Base-by-base conservation (phyloP, 345 rosid species). In the Heritiera littoralis region DNA sequence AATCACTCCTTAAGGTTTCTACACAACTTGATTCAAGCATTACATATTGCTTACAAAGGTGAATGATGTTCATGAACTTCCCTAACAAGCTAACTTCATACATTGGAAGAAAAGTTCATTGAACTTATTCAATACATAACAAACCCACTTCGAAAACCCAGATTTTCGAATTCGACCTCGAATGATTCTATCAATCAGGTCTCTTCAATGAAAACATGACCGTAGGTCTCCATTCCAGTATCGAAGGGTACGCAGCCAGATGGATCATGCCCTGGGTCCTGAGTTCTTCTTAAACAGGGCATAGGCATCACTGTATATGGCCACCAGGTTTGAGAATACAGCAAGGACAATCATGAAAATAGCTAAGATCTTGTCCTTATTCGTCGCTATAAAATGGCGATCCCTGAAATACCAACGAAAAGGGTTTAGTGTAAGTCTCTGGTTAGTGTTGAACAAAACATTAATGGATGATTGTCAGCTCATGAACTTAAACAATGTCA, bases 281-380 rank as follows among this genome's bases (percentile, higher is more conserved):
- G 72, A 18, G 35, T 77, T 82, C 74, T 77, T 86, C 81, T 81
- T 86, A 58, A 91, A 76, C 68, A 91, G 81, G 0, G 91, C 88
- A 71, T 89, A 88, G 11, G 91, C 92, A 55, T 93, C 98, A 40
- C 93, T 90, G 64, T 89, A 95, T 79, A 95, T 89, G 78, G 99
- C 99, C 66, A 95, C 85, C 40, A 52, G 46, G 74, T 90, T 92
- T 43, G 98, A 88, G 77, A 93, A 85, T 8, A 93, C 98, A 0
- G 96, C 94, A 72, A 95, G 90, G 46, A 90, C 86, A 32, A 94
- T 88, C 97, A 96, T 92, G 86, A 89, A 85, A 17, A 82, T 45
- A 58, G 90, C 82, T 60, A 92, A 71, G 17, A 83, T 85, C 89
- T 84, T 93, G 91, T 92, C 98, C 84, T 82, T 84, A 61, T 73